Evolutionary conservation across 345 rosid genomes (phyloP).

Genomic region (Clausena lansium): DNA sequence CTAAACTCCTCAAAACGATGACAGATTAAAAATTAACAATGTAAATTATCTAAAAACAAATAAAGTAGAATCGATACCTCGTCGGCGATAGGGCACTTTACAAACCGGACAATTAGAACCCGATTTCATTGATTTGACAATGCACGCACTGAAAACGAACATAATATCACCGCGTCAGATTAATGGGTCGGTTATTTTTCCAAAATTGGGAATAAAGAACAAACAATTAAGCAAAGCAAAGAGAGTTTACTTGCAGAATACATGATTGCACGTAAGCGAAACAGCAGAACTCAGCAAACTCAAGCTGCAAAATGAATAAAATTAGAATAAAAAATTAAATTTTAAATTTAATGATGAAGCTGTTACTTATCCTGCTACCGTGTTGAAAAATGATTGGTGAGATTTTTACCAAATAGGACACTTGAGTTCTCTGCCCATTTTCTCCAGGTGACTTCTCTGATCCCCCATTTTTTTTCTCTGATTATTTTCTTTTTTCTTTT

Average conservation of each 20-base stretch:
- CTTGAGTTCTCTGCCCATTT: constrained; percentile 91
- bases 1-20: background rate
- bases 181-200: background rate
- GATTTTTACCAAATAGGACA: constrained; percentile 81
- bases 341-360: background rate
- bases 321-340: no score
- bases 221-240: background rate
- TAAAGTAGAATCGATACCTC: constrained; percentile 44
- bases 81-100: constrained; percentile 67
- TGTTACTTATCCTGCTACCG: background rate
- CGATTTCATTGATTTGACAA: constrained; percentile 75
- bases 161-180: background rate
- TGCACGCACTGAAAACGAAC: constrained; percentile 51
- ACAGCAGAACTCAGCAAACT: constrained; percentile 66
- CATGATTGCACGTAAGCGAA: constrained; percentile 79
- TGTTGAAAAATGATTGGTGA: background rate
- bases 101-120: constrained; percentile 79
- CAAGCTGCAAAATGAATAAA: constrained; percentile 48
- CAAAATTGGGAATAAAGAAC: background rate
- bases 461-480: constrained; percentile 48
- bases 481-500: background rate
- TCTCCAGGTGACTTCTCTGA: constrained; percentile 57
- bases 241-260: constrained; percentile 78
- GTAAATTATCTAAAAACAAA: background rate
- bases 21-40: background rate